Conservation (phyloP, 2,329 filamentous ascomycete species). For the Fonsecaea erecta region DNA sequence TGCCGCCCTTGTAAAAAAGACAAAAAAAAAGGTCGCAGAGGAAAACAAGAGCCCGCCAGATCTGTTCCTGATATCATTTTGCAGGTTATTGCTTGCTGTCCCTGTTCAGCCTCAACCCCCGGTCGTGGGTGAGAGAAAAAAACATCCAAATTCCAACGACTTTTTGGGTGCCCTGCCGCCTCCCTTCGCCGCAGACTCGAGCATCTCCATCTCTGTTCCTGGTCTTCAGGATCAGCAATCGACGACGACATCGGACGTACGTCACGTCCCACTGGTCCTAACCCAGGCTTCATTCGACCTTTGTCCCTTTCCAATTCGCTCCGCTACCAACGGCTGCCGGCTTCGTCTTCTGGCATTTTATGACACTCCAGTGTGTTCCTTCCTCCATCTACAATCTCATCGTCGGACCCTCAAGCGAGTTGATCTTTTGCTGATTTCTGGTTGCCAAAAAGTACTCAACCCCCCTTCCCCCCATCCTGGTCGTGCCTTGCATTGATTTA, state of each 20-base stretch:
- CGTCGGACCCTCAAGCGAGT: background rate
- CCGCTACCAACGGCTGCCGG: constrained; percentile 10
- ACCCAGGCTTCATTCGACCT: constrained; percentile 14
- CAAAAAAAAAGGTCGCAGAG: too few species aligned
- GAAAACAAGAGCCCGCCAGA: constrained; percentile 11
- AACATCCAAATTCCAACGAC: too few species aligned
- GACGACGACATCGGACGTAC: constrained; percentile 25
- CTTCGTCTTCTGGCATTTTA: background rate
- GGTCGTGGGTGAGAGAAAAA: background rate
- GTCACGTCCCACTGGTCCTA: constrained; percentile 25
- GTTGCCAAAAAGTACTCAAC: background rate
- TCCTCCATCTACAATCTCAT: background rate
- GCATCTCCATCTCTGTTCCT: background rate
- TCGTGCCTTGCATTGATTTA: constrained; percentile 1
- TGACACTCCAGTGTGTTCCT: constrained; percentile 7
- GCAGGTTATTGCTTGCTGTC: constrained; percentile 16
- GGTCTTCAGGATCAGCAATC: constrained; percentile 16
- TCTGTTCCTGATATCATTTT: constrained; percentile 27
- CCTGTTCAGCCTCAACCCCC: constrained; percentile 23
- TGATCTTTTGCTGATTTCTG: constrained; percentile 14
- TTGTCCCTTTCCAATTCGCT: constrained; percentile 1
- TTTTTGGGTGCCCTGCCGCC: too few species aligned
- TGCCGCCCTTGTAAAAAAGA: constrained; percentile 5
- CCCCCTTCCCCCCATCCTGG: background rate
- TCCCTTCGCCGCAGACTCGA: background rate